Evolutionary conservation across 192 early-diverging fungal genomes (phyloP).

Genomic region (Coemansia sp.): DNA sequence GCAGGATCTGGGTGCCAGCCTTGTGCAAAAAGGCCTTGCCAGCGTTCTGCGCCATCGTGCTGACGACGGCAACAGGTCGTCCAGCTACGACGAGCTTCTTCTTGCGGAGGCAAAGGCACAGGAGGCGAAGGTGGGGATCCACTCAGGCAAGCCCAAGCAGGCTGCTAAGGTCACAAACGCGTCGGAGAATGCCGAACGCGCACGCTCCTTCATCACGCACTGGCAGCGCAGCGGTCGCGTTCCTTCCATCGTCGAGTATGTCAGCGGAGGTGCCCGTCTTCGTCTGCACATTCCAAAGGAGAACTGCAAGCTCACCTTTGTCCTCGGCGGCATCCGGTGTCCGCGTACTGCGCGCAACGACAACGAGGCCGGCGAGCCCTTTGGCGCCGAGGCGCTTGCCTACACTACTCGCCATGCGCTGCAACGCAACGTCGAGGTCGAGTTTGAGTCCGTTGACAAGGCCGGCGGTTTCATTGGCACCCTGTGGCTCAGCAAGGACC

Average conservation of each 20-base stretch:
- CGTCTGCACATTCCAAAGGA: conserved; percentile 83
- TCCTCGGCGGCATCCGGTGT: conserved; percentile 81
- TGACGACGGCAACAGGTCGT: conserved; percentile 85
- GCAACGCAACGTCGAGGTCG: conserved; percentile 93
- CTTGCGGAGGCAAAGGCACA: conserved; percentile 75
- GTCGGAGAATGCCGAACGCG: conserved; percentile 77
- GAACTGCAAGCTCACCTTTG: conserved; percentile 78
- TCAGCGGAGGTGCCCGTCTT: conserved; percentile 80
- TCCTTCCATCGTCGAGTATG: conserved; percentile 84
- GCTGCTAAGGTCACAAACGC: conserved; percentile 77
- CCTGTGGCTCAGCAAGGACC: conserved; percentile 66
- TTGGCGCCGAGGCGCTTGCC: conserved; percentile 78
- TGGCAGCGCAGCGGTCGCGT: conserved; percentile 80
- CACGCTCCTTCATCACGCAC: conserved; percentile 81
- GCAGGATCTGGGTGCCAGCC: conserved; percentile 59
- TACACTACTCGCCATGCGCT: conserved; percentile 64
- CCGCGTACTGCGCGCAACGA: conserved; percentile 73
- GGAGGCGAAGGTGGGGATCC: conserved; percentile 73
- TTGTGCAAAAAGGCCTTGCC: conserved; percentile 72
- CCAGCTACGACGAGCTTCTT: conserved; percentile 82
- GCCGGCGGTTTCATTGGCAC: conserved; percentile 89
- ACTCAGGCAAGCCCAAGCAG: conserved; percentile 81
- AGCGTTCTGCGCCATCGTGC: conserved; percentile 76
- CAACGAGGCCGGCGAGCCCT: conserved; percentile 78
- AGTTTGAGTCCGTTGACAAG: conserved; percentile 87